phyloP scores from a whole-genome alignment of 192 early-diverging fungal genomes.

The Chytriomyces hyalinus region DNA sequence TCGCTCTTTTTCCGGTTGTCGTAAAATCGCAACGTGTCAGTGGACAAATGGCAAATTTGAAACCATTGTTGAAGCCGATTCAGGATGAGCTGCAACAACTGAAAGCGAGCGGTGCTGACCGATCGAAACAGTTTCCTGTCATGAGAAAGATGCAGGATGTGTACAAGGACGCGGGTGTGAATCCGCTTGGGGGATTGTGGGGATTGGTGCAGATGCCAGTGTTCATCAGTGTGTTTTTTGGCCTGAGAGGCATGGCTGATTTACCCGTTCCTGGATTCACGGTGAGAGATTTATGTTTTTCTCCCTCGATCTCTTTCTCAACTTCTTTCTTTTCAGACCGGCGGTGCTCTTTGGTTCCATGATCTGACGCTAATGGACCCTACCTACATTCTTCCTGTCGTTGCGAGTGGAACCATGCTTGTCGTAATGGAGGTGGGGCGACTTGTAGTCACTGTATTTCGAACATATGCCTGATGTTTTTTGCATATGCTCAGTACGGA shows the following conservation, averaged over 20 bases:
- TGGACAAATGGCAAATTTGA: constrained; percentile 70
- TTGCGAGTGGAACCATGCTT: constrained; percentile 73
- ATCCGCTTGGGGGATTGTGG: constrained; percentile 69
- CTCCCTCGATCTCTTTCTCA: neutral
- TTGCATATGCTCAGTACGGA: neutral
- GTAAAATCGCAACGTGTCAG: constrained; percentile 75
- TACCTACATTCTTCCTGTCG: constrained; percentile 78
- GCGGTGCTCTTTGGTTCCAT: constrained; percentile 83
- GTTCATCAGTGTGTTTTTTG: constrained; percentile 86
- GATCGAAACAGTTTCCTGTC: constrained; percentile 50
- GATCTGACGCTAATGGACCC: constrained; percentile 85
- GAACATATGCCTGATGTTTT: neutral
- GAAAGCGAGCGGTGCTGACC: constrained; percentile 54
- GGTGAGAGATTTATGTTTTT: neutral
- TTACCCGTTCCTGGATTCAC: constrained; percentile 75
- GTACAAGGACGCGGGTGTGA: constrained; percentile 68
- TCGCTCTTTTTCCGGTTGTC: constrained; percentile 72
- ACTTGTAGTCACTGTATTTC: constrained; percentile 19
- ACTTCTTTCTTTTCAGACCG: constrained; percentile 57
- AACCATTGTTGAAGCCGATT: constrained; percentile 72
- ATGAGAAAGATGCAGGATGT: constrained; percentile 63
- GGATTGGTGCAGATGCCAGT: constrained; percentile 78
- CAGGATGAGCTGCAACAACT: constrained; percentile 61
- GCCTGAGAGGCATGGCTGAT: constrained; percentile 77
- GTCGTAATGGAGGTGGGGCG: constrained; percentile 61